Evolutionary conservation across 345 rosid genomes (phyloP).

Genomic region (Sonneratia alba): DNA sequence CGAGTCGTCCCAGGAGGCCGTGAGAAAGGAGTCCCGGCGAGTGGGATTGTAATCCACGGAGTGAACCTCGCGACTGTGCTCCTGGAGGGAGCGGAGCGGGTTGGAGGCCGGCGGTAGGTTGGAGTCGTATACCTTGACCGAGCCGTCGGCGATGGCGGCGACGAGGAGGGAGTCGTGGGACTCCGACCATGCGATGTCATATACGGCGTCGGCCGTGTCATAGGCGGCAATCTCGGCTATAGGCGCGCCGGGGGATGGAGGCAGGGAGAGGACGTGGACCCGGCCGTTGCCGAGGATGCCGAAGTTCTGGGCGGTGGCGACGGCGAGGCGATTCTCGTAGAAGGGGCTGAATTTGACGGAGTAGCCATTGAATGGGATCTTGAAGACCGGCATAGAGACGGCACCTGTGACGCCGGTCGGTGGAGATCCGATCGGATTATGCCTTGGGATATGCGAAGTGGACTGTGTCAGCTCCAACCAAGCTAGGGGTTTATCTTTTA

Average conservation of each 20-base stretch:
- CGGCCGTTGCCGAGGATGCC: conserved; percentile 96
- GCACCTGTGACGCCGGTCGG: not conserved
- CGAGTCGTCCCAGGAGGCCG: conserved; percentile 88
- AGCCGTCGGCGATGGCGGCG: conserved; percentile 78
- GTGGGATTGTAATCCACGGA: conserved; percentile 77
- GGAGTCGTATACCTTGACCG: conserved; percentile 78
- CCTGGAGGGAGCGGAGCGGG: conserved; percentile 72
- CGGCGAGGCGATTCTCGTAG: conserved; percentile 78
- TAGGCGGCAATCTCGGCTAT: conserved; percentile 42
- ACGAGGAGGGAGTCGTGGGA: conserved; percentile 85
- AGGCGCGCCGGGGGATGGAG: conserved; percentile 41
- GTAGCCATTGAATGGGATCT: conserved; percentile 77
- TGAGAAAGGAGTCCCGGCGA: conserved; percentile 84
- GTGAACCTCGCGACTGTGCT: conserved; percentile 90
- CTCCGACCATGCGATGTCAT: conserved; percentile 86
- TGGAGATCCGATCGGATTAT: not conserved
- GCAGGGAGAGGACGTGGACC: conserved; percentile 69
- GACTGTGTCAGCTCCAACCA: not conserved
- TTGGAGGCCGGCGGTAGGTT: conserved; percentile 62
- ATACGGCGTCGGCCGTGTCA: conserved; percentile 88
- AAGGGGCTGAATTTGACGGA: conserved; percentile 86
- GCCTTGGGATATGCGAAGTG: not conserved
- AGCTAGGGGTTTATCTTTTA: not conserved
- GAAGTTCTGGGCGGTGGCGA: conserved; percentile 83
- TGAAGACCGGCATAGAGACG: conserved; percentile 63